Evolutionary conservation across 495 filamentous ascomycete species (phyloP).

Genomic region (Hyphodiscus hymeniophilus): DNA sequence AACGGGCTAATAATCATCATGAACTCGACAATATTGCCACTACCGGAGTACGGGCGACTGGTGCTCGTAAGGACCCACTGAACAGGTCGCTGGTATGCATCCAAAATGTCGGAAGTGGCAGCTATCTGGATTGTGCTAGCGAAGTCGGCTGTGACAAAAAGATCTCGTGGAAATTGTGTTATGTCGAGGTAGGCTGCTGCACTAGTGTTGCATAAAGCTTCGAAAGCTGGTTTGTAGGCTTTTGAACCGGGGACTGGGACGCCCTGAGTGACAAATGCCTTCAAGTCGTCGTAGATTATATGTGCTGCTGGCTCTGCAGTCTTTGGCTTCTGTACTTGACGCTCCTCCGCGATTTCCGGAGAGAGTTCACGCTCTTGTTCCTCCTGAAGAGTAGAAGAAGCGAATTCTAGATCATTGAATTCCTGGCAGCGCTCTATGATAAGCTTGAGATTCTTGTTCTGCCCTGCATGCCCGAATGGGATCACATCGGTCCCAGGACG

Average conservation of each 20-base stretch:
- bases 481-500: conserved; percentile 37
- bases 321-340: conserved; percentile 42
- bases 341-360: conserved; percentile 53
- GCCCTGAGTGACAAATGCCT: conserved; percentile 2
- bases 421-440: conserved; percentile 35
- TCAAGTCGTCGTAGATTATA: conserved; percentile 36
- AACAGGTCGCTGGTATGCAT: conserved; percentile 48
- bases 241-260: conserved; percentile 2
- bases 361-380: conserved; percentile 65
- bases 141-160: conserved; percentile 53
- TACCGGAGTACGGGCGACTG: conserved; percentile 7
- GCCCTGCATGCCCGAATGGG: conserved; percentile 22
- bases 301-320: conserved; percentile 31
- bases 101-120: conserved; percentile 19
- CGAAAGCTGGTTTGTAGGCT: conserved; percentile 42
- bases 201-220: conserved; percentile 31
- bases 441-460: conserved; percentile 17
- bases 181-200: conserved; percentile 26
- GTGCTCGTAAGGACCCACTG: conserved; percentile 56
- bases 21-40: not conserved
- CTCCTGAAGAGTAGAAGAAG: conserved; percentile 43
- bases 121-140: conserved; percentile 35
- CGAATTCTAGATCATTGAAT: conserved; percentile 30
- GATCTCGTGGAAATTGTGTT: conserved; percentile 28
- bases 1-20: conserved; percentile 43